Percentiles rank a stretch among this genome's conserved stretches.
Conservation (phyloP, 441 rosid species). For the Euphorbia schlechtendalii region DNA sequence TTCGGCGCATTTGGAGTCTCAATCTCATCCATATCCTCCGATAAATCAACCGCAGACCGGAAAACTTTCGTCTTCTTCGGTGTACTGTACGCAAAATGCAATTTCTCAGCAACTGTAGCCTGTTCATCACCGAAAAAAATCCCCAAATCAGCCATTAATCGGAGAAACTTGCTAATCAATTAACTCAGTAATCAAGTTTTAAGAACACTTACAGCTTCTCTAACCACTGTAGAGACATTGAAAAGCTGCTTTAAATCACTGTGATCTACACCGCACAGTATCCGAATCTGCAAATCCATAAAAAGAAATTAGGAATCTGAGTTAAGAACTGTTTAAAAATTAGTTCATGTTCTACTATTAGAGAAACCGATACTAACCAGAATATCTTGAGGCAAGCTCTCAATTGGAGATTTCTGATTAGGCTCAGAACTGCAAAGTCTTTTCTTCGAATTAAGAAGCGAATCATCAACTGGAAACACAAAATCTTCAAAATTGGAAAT, state of each 20-base stretch:
- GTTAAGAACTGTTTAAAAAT: background rate
- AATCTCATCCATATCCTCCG: constrained; percentile 31
- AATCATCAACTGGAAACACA: background rate
- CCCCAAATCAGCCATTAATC: background rate
- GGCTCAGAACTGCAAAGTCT: constrained; percentile 37
- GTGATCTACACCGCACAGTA: constrained; percentile 64
- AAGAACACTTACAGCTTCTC: constrained; percentile 62
- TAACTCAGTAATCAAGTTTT: background rate
- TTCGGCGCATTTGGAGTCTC: constrained; percentile 68
- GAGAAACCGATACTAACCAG: constrained; percentile 36
- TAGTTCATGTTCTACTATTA: background rate
- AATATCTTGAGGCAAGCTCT: constrained; percentile 65
- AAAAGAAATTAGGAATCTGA: background rate
- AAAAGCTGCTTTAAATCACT: constrained; percentile 62
- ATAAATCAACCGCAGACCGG: constrained; percentile 25
- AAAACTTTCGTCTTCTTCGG: constrained; percentile 55
- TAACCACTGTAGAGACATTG: constrained; percentile 56
- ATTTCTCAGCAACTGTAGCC: constrained; percentile 50
- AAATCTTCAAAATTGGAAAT: constrained; percentile 26
- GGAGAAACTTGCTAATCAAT: background rate
- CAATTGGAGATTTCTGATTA: constrained; percentile 37
- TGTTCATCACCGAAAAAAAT: constrained; percentile 23
- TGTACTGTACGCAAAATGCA: constrained; percentile 59
- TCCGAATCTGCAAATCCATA: constrained; percentile 40
- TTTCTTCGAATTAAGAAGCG: constrained; percentile 32